Conservation (phyloP, 164 flowering plant species). For the Piper longum region DNA sequence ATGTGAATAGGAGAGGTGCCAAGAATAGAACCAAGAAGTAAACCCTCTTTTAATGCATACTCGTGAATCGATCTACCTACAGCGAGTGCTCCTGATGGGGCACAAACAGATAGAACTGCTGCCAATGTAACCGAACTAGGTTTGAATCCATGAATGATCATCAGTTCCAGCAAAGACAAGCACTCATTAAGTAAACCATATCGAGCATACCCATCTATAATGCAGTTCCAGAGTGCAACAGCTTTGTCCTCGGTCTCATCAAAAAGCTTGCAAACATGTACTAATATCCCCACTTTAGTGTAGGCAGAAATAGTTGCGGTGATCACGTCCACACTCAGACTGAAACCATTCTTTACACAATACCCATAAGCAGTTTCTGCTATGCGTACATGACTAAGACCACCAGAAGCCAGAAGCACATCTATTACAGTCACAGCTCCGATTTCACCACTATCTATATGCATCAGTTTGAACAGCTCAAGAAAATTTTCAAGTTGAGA, state of each 20-base stretch:
- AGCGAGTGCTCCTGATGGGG: constrained; percentile 16
- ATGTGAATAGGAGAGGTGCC: constrained; percentile 34
- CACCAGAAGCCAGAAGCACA: constrained; percentile 20
- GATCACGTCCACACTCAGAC: constrained; percentile 16
- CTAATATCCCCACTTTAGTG: constrained; percentile 18
- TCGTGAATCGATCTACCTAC: constrained; percentile 14
- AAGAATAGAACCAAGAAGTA: constrained; percentile 23
- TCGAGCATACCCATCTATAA: constrained; percentile 32
- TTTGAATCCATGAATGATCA: constrained; percentile 19
- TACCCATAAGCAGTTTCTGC: constrained; percentile 25
- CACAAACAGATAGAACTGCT: constrained; percentile 33
- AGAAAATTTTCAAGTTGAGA: constrained; percentile 15
- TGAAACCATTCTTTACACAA: constrained; percentile 30
- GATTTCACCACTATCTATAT: constrained; percentile 8
- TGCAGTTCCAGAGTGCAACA: constrained; percentile 34
- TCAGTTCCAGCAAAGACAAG: constrained; percentile 12
- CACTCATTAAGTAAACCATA: constrained; percentile 16
- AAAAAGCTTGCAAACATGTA: constrained; percentile 18
- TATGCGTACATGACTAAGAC: constrained; percentile 9
- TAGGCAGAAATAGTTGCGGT: constrained; percentile 30
- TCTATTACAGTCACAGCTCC: constrained; percentile 13
- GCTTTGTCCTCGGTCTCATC: constrained; percentile 18
- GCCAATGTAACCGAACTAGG: constrained; percentile 39
- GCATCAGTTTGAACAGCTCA: constrained; percentile 22
- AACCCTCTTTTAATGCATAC: constrained; percentile 16